These are phyloP conservation scores for Evernia prunastri DNA, from an alignment of 495 filamentous ascomycete species.

Conservation along the genomic window DNA sequence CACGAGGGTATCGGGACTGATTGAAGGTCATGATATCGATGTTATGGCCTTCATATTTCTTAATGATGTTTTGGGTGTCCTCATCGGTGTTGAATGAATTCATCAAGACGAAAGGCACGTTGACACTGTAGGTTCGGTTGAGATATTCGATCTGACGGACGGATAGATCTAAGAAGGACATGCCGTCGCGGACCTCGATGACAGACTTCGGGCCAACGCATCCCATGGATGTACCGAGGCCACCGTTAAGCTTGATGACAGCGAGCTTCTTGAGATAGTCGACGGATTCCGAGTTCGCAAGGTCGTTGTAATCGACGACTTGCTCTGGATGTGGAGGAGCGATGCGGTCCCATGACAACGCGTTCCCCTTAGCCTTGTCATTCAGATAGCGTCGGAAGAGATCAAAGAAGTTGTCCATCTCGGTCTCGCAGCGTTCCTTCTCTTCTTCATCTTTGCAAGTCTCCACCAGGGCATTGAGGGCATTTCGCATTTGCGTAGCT, in stretches of 20 bases:
- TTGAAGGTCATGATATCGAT: constrained; percentile 99
- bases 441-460: constrained; percentile 71
- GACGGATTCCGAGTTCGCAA: constrained; percentile 79
- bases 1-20: constrained; percentile 95
- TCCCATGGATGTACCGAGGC: constrained; percentile 99
- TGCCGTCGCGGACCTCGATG: constrained; percentile 99
- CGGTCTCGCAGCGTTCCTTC: constrained; percentile 93
- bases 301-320: constrained; percentile 85
- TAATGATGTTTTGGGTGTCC: constrained; percentile 98
- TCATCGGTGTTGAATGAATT: constrained; percentile 99
- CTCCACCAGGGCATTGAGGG: constrained; percentile 85
- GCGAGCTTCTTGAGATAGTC: constrained; percentile 95
- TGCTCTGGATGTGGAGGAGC: constrained; percentile 83
- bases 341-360: constrained; percentile 93
- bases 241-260: constrained; percentile 98
- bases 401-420: constrained; percentile 99
- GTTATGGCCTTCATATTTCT: constrained; percentile 99
- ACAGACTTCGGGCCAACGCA: constrained; percentile 99
- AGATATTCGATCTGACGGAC: constrained; percentile 99
- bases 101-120: constrained; percentile 98
- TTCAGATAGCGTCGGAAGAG: constrained; percentile 97
- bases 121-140: constrained; percentile 94
- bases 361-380: constrained; percentile 97
- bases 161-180: constrained; percentile 99
- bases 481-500: constrained; percentile 98